Percentiles rank a stretch among this genome's conserved stretches.
Conservation (phyloP, 2,329 filamentous ascomycete species). For the Aureobasidium melanogenum region DNA sequence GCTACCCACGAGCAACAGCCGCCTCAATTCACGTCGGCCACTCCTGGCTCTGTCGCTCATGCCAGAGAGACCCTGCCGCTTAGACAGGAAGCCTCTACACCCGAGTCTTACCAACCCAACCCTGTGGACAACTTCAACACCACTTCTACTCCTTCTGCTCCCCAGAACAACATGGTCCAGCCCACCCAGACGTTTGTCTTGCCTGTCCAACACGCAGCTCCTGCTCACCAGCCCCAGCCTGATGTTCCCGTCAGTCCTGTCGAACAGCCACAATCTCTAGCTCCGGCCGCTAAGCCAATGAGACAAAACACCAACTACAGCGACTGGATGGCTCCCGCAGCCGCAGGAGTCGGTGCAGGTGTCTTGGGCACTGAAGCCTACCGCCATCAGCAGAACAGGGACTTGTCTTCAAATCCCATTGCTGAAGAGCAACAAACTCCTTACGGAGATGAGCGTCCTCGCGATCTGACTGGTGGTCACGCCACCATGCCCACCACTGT, state of each 20-base stretch:
- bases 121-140: conserved; percentile 10
- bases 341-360: conserved; percentile 29
- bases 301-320: conserved; percentile 34
- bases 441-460: neutral
- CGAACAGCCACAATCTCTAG: conserved; percentile 11
- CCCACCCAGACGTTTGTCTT: conserved; percentile 16
- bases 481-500: neutral
- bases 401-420: neutral
- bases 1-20: conserved; percentile 9
- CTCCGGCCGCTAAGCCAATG: conserved; percentile 29
- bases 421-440: neutral
- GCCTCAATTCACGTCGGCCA: neutral
- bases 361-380: conserved; percentile 19
- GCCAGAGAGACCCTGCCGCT: neutral
- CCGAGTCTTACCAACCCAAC: conserved; percentile 8
- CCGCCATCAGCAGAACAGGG: conserved; percentile 15
- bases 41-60: neutral
- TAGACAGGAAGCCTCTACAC: neutral
- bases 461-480: neutral
- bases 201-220: conserved; percentile 11
- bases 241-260: neutral
- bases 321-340: conserved; percentile 47
- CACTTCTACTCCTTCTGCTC: conserved; percentile 2
- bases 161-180: conserved; percentile 1
- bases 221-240: conserved; percentile 16